A percentile compares a stretch with the other conserved stretches of the same genome.
These are phyloP conservation scores for Arabidopsis suecica DNA, from an alignment of 345 rosid species.

Conservation along the genomic window DNA sequence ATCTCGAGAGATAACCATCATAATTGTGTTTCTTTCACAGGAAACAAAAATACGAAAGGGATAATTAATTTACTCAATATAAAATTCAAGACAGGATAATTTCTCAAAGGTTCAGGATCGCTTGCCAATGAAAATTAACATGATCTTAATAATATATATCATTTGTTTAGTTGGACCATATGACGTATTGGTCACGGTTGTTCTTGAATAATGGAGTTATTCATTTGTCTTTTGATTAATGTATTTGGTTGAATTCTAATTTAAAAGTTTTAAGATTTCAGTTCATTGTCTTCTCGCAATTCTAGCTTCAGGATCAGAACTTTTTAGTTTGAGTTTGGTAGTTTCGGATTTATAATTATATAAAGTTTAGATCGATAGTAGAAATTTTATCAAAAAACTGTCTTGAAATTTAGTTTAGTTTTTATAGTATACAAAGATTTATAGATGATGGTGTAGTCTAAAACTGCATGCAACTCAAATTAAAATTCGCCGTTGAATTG, in stretches of 20 bases:
- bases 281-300: neutral
- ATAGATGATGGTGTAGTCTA: too few species aligned
- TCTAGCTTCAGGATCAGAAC: neutral
- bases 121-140: constrained; percentile 22
- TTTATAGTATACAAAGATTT: neutral
- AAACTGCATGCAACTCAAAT: too few species aligned
- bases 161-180: constrained; percentile 2
- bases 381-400: too few species aligned
- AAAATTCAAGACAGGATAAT: constrained; percentile 10
- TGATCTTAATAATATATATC: constrained; percentile 6
- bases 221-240: neutral
- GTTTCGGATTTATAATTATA: neutral
- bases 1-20: neutral
- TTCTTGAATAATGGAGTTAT: constrained; percentile 1
- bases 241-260: neutral
- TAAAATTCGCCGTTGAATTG: too few species aligned
- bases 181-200: constrained; percentile 4
- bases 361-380: neutral
- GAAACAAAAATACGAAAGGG: constrained; percentile 17
- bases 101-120: constrained; percentile 24
- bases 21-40: constrained; percentile 16
- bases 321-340: neutral
- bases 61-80: neutral
- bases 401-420: neutral
- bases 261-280: neutral